Percentiles rank a stretch among this genome's conserved stretches.
Conservation (phyloP, 768 basidiomycete species). For the Lactarius hatsudake region DNA sequence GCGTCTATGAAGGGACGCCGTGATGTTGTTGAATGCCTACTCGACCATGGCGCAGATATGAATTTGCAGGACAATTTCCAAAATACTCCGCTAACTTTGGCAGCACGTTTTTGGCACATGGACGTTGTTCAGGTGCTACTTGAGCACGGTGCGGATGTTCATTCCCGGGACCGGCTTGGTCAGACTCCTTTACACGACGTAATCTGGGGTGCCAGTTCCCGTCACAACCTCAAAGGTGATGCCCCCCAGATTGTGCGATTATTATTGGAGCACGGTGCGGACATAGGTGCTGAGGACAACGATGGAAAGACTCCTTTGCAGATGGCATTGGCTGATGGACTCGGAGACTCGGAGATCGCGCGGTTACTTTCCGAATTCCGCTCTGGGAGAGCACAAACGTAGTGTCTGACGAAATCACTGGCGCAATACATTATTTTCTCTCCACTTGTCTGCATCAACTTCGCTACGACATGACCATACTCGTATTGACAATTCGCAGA, state of each 20-base stretch:
- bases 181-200: neutral
- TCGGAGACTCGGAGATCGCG: neutral
- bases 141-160: neutral
- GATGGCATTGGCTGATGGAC: neutral
- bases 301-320: neutral
- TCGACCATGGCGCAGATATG: neutral
- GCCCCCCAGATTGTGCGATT: neutral
- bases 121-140: neutral
- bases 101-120: neutral
- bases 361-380: neutral
- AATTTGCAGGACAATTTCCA: neutral
- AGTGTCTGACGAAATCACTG: too few species aligned
- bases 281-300: neutral
- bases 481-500: too few species aligned
- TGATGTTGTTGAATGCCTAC: neutral
- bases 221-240: neutral
- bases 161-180: accelerated
- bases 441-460: too few species aligned
- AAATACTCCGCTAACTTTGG: neutral
- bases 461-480: too few species aligned
- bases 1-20: neutral
- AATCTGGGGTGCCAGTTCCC: neutral
- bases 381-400: neutral
- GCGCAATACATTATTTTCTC: too few species aligned
- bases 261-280: neutral